phyloP scores from a whole-genome alignment of 139 green algal genomes.

The Deuterostichococcus epilithicus region DNA sequence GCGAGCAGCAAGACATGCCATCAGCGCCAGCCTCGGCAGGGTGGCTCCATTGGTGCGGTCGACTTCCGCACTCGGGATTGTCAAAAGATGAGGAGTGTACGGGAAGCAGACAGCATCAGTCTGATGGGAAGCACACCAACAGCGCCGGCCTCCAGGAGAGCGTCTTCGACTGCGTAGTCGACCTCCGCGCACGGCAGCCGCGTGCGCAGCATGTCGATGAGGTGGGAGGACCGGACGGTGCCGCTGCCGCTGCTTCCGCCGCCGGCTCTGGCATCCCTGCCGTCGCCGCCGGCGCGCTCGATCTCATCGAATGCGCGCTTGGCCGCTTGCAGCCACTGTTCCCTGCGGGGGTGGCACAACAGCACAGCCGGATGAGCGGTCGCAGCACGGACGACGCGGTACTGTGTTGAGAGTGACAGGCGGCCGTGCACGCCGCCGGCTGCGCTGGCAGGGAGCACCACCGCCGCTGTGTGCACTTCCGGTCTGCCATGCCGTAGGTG shows the following conservation, averaged over 20 bases:
- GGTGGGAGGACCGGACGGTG: conserved; percentile 34
- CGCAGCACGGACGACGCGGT: neutral
- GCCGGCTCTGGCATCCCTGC: no score
- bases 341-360: conserved; percentile 27
- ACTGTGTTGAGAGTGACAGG: no score
- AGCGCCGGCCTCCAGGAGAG: conserved; percentile 59
- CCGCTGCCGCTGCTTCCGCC: conserved; percentile 31
- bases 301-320: conserved; percentile 62
- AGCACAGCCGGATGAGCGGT: neutral
- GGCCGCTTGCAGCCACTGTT: conserved; percentile 71
- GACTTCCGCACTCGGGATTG: no score
- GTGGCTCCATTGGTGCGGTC: no score
- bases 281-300: conserved; percentile 39
- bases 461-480: neutral
- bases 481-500: neutral
- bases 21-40: no score
- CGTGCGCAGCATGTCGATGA: conserved; percentile 51
- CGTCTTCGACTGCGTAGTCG: conserved; percentile 72
- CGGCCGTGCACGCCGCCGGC: no score
- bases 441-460: neutral
- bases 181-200: conserved; percentile 81
- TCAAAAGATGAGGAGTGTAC: no score
- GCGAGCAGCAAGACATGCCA: no score
- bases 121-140: conserved; percentile 14
- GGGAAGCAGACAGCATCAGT: neutral